phyloP scores from a whole-genome alignment of 768 basidiomycete species.

The Daedaleopsis sinensis region DNA sequence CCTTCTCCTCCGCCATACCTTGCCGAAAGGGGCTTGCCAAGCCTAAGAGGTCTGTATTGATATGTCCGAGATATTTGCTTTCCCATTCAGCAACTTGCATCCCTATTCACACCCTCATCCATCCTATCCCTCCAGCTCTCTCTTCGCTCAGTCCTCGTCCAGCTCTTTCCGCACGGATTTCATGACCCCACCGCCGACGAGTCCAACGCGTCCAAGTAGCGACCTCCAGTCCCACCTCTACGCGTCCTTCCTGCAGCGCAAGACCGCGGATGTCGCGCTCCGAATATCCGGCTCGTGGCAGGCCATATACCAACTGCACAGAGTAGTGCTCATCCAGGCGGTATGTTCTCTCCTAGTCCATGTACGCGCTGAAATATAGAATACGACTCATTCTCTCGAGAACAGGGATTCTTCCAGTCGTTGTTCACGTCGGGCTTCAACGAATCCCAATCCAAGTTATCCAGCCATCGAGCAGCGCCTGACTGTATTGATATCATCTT shows the following conservation, averaged over 20 bases:
- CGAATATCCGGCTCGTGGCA: conserved; percentile 68
- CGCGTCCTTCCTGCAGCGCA: conserved; percentile 66
- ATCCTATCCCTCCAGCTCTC: conserved; percentile 7
- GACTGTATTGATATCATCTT: conserved; percentile 73
- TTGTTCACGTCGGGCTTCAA: conserved; percentile 82
- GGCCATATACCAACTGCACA: conserved; percentile 79
- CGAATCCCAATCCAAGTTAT: conserved; percentile 49
- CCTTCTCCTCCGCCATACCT: neutral
- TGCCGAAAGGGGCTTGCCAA: conserved; percentile 3
- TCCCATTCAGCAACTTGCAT: neutral
- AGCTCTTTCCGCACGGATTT: conserved; percentile 25
- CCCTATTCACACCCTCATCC: conserved; percentile 1
- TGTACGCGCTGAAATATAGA: neutral
- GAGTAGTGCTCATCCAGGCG: conserved; percentile 87
- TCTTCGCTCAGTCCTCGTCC: conserved; percentile 16
- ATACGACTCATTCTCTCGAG: conserved; percentile 6
- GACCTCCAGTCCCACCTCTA: conserved; percentile 80
- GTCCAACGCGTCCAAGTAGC: conserved; percentile 44
- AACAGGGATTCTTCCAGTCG: conserved; percentile 83
- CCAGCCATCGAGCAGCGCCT: conserved; percentile 29
- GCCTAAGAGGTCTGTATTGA: neutral
- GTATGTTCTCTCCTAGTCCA: conserved; percentile 43
- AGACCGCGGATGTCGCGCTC: conserved; percentile 79
- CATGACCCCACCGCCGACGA: conserved; percentile 19
- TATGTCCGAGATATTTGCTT: conserved; percentile 12